phyloP scores from a whole-genome alignment of 108 stramenopile genomes.

The Cyclotella kingstonii region DNA sequence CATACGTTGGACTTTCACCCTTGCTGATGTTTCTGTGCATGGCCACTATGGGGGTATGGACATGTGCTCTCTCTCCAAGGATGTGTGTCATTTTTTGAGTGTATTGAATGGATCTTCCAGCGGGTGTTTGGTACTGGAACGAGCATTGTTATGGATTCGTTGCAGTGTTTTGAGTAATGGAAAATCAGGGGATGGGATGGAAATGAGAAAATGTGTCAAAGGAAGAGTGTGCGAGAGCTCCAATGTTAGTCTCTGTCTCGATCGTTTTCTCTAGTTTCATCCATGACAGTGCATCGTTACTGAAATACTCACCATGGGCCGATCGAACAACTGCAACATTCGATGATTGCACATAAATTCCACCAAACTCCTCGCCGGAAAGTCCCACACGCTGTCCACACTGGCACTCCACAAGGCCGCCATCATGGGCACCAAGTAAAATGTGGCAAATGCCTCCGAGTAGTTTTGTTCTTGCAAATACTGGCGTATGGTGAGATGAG shows the following conservation, averaged over 20 bases:
- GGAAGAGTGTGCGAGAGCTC: too few relatives aligned
- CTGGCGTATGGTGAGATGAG: constrained; percentile 76
- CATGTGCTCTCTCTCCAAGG: constrained; percentile 60
- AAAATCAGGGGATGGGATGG: not conserved
- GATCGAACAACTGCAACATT: constrained; percentile 85
- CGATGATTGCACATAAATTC: constrained; percentile 94
- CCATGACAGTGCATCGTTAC: not conserved
- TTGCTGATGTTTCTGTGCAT: constrained; percentile 46
- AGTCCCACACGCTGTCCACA: constrained; percentile 77
- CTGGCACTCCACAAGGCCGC: constrained; percentile 91
- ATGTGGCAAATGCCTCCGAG: constrained; percentile 67
- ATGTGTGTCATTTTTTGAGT: constrained; percentile 62
- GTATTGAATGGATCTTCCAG: constrained; percentile 74
- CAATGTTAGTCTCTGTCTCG: too few relatives aligned
- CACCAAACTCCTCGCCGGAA: constrained; percentile 83
- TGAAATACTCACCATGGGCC: constrained; percentile 51
- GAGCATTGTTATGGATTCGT: not conserved
- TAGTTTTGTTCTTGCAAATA: constrained; percentile 83
- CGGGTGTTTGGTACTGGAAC: constrained; percentile 84
- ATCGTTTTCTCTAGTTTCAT: too few relatives aligned
- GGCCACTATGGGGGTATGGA: constrained; percentile 50
- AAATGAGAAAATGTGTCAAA: too few relatives aligned
- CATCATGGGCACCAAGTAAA: constrained; percentile 94
- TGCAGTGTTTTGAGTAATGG: not conserved
- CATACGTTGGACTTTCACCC: constrained; percentile 7